These are phyloP conservation scores for Starmerella lactis-condensi DNA, from an alignment of 805 yeast genomes.

Conservation along the genomic window DNA sequence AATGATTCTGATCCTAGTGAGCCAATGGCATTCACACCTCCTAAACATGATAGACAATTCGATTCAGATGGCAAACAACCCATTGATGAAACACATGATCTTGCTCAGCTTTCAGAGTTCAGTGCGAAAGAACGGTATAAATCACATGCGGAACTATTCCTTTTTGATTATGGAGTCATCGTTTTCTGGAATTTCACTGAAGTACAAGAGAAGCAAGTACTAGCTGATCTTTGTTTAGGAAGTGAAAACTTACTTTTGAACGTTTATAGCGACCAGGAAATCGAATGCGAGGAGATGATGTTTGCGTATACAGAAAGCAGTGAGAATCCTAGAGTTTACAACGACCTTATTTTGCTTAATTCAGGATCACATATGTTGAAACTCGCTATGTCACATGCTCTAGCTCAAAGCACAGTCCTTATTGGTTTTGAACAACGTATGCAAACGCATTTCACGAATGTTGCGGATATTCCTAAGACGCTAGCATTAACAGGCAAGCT, in stretches of 20 bases:
- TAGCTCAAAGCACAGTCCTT: constrained; percentile 86
- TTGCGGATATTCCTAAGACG: constrained; percentile 75
- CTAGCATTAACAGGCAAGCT: constrained; percentile 77
- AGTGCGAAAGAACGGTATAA: constrained; percentile 26
- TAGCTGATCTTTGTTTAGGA: constrained; percentile 79
- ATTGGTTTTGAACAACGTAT: constrained; percentile 83
- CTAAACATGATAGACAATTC: background rate
- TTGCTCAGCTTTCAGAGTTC: too few species aligned
- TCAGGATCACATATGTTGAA: constrained; percentile 87
- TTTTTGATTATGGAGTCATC: constrained; percentile 84
- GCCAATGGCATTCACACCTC: constrained; percentile 64
- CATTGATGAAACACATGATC: background rate
- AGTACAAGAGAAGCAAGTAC: constrained; percentile 74
- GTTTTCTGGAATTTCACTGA: constrained; percentile 96
- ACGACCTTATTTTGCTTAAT: constrained; percentile 80
- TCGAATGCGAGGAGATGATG: constrained; percentile 78
- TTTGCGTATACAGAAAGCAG: constrained; percentile 41
- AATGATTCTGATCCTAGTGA: constrained; percentile 56
- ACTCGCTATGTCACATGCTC: constrained; percentile 84
- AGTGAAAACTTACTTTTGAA: constrained; percentile 35
- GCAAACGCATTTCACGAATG: constrained; percentile 64
- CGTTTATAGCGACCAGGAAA: constrained; percentile 65
- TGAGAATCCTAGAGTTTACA: constrained; percentile 38
- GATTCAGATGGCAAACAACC: constrained; percentile 2
- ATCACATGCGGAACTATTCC: constrained; percentile 60